Evolutionary conservation across 2,329 filamentous ascomycete species (phyloP), one percentile per base, ranked within the genome.

Genomic region (Fusarium nanum): DNA sequence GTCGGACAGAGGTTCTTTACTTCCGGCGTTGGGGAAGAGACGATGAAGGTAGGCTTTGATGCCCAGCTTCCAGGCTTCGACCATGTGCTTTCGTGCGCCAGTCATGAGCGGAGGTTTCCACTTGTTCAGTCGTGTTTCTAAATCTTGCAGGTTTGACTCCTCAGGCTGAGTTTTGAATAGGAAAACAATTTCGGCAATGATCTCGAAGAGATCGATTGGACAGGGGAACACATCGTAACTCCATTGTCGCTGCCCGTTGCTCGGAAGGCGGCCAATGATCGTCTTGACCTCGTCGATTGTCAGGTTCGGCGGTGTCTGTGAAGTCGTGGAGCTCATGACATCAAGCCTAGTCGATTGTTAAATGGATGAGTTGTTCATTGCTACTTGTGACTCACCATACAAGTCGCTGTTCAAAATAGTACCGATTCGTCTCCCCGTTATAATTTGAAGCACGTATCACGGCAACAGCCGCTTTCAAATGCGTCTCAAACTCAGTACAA

Each of bases 191-290:
- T 66, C 47, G 14, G 23, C 20, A 1, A 64, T 57, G 3, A 64
- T 64, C n/a, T 66, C 60, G 20, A 66, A 66, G 1, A 66, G n/a
- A 5, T 64, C 63, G 4, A 64, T 45, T 1, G 63, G 63, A 1
- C 63, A 66, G 1, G 63, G 63, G 12, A 66, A 66, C 3, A 66
- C 63, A 25, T 66, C 60, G 10, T 64, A 66, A 6, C 60, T 54
- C 63, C 63, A 66, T 20, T 49, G 34, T 1, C 63, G 48, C 6
- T 5, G 20, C 2, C 5, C 20, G 1, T 64, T 25, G 2, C 7
- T 9, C 1, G 34, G 25, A 6, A 45, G 20, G 1, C 42, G 60
- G 2, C 60, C 12, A 0, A 59, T 49, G 4, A 47, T 47, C 5
- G 7, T 18, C 16, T 28, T 49, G 0, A 59, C 7, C 23, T 66